Evolutionary conservation across 73 alveolate species (phyloP).

Genomic region (Paramecium sonneborni): DNA sequence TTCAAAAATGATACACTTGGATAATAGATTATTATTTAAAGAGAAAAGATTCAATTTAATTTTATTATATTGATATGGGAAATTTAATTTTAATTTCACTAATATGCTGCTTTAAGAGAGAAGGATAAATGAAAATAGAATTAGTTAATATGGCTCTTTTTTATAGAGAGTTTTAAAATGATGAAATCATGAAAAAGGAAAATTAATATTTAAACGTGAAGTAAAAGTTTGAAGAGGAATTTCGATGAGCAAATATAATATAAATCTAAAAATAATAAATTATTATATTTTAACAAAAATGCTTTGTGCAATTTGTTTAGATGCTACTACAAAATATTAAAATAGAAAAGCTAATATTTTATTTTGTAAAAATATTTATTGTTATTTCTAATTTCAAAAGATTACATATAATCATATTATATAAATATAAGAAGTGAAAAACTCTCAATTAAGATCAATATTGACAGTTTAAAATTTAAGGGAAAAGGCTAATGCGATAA

Average conservation of each 20-base stretch:
- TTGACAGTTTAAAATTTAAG: conserved; percentile 3
- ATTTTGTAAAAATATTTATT: too few relatives aligned
- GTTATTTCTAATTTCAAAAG: too few relatives aligned
- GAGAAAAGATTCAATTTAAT: background rate
- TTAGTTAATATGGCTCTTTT: background rate
- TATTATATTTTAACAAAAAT: too few relatives aligned
- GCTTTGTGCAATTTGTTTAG: too few relatives aligned
- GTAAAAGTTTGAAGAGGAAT: background rate
- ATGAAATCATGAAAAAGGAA: background rate
- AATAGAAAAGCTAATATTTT: too few relatives aligned
- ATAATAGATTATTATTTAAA: background rate
- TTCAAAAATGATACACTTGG: background rate
- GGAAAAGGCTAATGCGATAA: background rate
- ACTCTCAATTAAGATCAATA: conserved; percentile 15
- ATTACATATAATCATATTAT: too few relatives aligned
- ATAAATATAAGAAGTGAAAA: background rate
- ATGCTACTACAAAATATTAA: too few relatives aligned
- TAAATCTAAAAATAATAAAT: too few relatives aligned
- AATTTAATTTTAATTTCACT: too few relatives aligned
- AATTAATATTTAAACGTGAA: background rate
- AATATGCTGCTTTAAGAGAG: too few relatives aligned
- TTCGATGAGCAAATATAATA: too few relatives aligned
- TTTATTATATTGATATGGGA: background rate
- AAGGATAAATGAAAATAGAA: background rate
- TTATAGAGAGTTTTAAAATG: background rate